Percentiles rank a stretch among this genome's conserved stretches.
Conservation (phyloP, 257 asterid species). For the Asclepias syriaca region DNA sequence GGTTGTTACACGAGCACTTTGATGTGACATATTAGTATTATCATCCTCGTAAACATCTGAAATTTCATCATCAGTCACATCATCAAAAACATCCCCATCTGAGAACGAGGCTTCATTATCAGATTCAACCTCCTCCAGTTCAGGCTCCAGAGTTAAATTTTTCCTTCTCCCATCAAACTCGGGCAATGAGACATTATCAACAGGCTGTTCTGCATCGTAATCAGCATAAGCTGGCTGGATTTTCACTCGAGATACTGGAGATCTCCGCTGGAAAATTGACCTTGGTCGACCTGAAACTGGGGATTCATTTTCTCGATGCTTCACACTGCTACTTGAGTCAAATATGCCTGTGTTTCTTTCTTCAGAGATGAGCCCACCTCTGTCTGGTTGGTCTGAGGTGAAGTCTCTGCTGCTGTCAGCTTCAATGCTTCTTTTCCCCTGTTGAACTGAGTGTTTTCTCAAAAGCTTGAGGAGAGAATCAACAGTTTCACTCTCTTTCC, state of each 20-base stretch:
- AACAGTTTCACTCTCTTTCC: constrained; percentile 85
- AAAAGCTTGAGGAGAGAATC: constrained; percentile 91
- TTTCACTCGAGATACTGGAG: constrained; percentile 65
- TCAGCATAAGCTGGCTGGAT: constrained; percentile 41
- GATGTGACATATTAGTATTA: constrained; percentile 14
- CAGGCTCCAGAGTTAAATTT: constrained; percentile 16
- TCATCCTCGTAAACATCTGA: constrained; percentile 22
- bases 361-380: constrained; percentile 30
- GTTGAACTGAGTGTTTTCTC: constrained; percentile 83
- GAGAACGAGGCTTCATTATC: constrained; percentile 31
- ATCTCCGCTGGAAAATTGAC: constrained; percentile 67
- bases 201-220: constrained; percentile 16
- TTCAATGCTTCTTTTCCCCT: constrained; percentile 50
- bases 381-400: constrained; percentile 48
- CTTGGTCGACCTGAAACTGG: constrained; percentile 56
- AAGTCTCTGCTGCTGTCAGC: constrained; percentile 40
- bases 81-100: constrained; percentile 35
- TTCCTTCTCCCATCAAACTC: constrained; percentile 20
- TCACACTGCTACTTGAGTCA: constrained; percentile 26
- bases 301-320: constrained; percentile 37
- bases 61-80: constrained; percentile 21
- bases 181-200: constrained; percentile 20
- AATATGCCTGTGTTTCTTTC: constrained; percentile 25
- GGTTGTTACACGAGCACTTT: background rate
- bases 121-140: constrained; percentile 36